Evolutionary conservation across 352 stramenopile species (phyloP).

Genomic region (Pythium brassicae): DNA sequence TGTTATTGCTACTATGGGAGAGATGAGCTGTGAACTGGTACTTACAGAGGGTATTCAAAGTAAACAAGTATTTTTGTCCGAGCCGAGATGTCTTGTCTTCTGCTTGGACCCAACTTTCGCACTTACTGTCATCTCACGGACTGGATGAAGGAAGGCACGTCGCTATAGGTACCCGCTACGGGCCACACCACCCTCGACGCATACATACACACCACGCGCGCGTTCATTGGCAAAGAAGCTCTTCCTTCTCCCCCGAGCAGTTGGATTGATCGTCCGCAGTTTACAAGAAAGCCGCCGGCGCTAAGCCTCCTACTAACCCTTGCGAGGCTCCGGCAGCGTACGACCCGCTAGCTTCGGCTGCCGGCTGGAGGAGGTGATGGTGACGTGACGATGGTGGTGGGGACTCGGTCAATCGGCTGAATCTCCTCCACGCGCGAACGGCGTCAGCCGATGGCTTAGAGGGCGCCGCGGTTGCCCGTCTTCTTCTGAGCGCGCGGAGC

Average conservation of each 20-base stretch:
- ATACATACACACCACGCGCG: not conserved
- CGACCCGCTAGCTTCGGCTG: conserved; percentile 7
- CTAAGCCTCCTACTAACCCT: conserved; percentile 8
- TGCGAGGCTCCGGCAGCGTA: conserved; percentile 4
- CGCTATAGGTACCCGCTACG: too few species aligned
- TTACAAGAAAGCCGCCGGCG: conserved; percentile 1
- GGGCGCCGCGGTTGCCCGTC: conserved; percentile 86
- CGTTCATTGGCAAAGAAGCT: conserved; percentile 24
- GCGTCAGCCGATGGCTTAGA: conserved; percentile 44
- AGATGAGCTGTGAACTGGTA: not conserved
- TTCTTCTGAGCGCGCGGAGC: conserved; percentile 82
- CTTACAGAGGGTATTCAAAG: not conserved
- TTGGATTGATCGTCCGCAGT: conserved; percentile 17
- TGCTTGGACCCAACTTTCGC: too few species aligned
- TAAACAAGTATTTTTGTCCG: not conserved
- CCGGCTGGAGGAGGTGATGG: conserved; percentile 5
- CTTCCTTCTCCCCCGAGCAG: conserved; percentile 13
- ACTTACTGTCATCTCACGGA: too few species aligned
- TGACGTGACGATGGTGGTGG: conserved; percentile 2
- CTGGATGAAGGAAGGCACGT: too few species aligned
- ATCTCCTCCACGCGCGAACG: not conserved
- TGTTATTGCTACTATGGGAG: not conserved
- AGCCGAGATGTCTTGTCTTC: too few species aligned
- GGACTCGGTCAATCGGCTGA: too few species aligned
- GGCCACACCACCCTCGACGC: not conserved